Evolutionary conservation across 2,329 filamentous ascomycete genomes (phyloP).

Genomic region (Amylocarpus encephaloides): DNA sequence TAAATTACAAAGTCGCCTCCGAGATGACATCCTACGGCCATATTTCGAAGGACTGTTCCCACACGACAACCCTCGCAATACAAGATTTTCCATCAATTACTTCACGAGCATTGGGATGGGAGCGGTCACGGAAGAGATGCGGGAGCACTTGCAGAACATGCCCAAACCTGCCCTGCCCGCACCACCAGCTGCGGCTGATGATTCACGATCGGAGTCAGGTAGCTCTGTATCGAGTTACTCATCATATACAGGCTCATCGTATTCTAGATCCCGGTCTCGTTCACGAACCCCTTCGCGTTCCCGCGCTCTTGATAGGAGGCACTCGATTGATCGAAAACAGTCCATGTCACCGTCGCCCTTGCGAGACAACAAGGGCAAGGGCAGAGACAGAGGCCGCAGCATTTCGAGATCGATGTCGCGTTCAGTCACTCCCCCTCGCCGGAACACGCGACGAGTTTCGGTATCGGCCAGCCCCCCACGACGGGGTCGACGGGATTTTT

Average conservation of each 20-base stretch:
- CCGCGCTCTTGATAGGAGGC: constrained; percentile 14
- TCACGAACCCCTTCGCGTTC: constrained; percentile 17
- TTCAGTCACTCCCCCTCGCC: constrained; percentile 19
- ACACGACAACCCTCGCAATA: constrained; percentile 79
- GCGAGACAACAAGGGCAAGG: constrained; percentile 15
- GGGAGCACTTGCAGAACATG: constrained; percentile 81
- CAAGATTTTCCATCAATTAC: constrained; percentile 97
- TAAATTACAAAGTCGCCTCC: constrained; percentile 68
- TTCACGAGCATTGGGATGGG: constrained; percentile 98
- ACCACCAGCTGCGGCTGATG: constrained; percentile 46
- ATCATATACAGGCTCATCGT: constrained; percentile 60
- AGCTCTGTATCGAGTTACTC: constrained; percentile 70
- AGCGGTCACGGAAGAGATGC: constrained; percentile 87
- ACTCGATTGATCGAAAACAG: constrained; percentile 15
- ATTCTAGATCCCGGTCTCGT: constrained; percentile 39
- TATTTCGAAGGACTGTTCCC: constrained; percentile 85
- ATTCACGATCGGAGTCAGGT: constrained; percentile 61
- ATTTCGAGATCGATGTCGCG: constrained; percentile 24
- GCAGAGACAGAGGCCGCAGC: constrained; percentile 22
- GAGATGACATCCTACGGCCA: constrained; percentile 70
- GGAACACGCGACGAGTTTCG: constrained; percentile 9
- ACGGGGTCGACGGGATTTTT: constrained; percentile 15
- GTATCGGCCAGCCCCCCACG: constrained; percentile 22
- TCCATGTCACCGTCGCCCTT: constrained; percentile 18
- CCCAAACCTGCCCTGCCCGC: constrained; percentile 77